These are phyloP conservation scores for Misopates orontium DNA, from an alignment of 257 asterid species.

Conservation along the genomic window DNA sequence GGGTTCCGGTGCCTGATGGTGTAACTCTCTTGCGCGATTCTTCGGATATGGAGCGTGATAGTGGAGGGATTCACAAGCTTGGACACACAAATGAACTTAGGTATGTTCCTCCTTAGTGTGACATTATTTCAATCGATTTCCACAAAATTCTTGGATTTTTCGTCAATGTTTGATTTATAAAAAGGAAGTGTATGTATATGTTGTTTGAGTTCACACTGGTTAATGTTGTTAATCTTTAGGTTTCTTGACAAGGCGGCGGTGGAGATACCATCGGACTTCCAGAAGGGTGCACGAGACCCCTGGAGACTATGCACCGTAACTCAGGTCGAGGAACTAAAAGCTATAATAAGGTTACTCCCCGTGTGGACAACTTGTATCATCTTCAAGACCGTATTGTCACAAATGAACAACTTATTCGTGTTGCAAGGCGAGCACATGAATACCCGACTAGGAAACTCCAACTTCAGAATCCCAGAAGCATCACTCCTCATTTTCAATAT, in stretches of 20 bases:
- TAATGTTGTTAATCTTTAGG: conserved; percentile 28
- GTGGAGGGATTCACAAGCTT: conserved; percentile 49
- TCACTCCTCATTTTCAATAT: conserved; percentile 50
- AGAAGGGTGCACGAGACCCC: conserved; percentile 31
- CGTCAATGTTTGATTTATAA: background rate
- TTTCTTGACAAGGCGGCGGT: conserved; percentile 64
- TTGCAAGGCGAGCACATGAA: conserved; percentile 56
- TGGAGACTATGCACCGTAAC: conserved; percentile 57
- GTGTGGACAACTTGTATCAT: conserved; percentile 55
- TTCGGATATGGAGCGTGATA: conserved; percentile 35
- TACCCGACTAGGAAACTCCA: conserved; percentile 39
- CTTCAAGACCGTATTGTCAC: conserved; percentile 43
- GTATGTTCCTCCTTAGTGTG: conserved; percentile 21
- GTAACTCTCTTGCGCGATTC: conserved; percentile 44
- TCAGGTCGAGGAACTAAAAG: conserved; percentile 58
- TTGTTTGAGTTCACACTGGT: no score
- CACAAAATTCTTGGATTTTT: no score
- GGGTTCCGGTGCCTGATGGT: conserved; percentile 37
- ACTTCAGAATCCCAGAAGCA: conserved; percentile 55
- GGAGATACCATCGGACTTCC: conserved; percentile 33
- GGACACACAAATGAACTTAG: conserved; percentile 47
- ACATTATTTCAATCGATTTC: background rate
- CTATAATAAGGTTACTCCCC: conserved; percentile 43
- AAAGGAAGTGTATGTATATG: no score
- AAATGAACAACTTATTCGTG: conserved; percentile 56